phyloP scores from a whole-genome alignment of 352 stramenopile genomes.

The Phytopythium boreale region DNA sequence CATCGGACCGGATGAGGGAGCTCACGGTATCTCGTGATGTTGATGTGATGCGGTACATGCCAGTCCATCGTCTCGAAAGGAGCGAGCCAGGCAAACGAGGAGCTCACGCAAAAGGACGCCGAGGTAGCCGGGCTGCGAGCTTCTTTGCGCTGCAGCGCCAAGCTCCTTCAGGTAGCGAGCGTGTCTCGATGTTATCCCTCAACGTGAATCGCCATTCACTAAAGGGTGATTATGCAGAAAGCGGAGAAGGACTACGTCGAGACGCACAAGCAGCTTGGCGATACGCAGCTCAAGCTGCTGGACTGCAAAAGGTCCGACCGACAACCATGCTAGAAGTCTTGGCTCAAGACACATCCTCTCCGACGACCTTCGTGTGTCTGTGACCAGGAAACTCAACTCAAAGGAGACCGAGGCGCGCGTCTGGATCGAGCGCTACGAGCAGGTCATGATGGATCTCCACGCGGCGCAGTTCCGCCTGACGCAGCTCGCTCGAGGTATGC shows the following conservation, averaged over 20 bases:
- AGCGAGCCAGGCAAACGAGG: slow-evolving; percentile 43
- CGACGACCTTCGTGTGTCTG: not conserved
- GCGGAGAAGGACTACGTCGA: slow-evolving; percentile 68
- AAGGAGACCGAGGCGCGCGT: slow-evolving; percentile 57
- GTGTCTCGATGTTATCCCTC: not conserved
- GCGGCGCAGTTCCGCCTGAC: slow-evolving; percentile 67
- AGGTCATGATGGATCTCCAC: slow-evolving; percentile 84
- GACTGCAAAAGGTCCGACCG: slow-evolving; percentile 51
- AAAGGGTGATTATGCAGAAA: slow-evolving; percentile 28
- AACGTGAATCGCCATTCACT: not conserved
- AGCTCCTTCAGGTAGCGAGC: slow-evolving; percentile 52
- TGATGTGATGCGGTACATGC: not conserved
- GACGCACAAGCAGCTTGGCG: slow-evolving; percentile 64
- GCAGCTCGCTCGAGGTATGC: slow-evolving; percentile 52
- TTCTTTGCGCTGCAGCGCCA: slow-evolving; percentile 60
- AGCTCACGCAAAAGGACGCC: slow-evolving; percentile 66
- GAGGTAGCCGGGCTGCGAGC: slow-evolving; percentile 63
- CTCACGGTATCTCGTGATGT: not conserved
- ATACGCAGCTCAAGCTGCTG: slow-evolving; percentile 62
- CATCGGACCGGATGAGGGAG: not conserved
- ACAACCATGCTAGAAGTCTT: not conserved
- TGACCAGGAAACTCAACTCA: slow-evolving; percentile 33
- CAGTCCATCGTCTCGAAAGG: slow-evolving; percentile 45
- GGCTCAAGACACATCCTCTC: not conserved
- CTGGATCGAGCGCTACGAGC: slow-evolving; percentile 81